phyloP scores from a whole-genome alignment of 108 stramenopile species.

The Nannochloropsis granulata region DNA sequence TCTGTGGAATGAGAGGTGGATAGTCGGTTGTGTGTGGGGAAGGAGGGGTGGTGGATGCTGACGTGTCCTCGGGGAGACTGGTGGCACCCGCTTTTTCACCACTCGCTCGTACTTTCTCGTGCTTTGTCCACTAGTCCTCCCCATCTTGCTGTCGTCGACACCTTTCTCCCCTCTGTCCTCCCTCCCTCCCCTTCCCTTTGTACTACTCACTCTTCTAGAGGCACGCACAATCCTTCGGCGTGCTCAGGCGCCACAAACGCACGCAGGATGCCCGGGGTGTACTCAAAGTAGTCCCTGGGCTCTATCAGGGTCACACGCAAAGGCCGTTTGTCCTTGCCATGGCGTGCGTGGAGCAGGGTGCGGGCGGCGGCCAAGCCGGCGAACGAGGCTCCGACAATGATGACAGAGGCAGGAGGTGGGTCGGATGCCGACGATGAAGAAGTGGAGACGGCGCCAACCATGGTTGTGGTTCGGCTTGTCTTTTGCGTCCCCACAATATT shows the following conservation, averaged over 20 bases:
- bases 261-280: not conserved
- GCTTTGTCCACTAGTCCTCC: no score
- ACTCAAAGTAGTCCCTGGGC: not conserved
- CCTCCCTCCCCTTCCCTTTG: not conserved
- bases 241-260: not conserved
- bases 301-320: not conserved
- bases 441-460: not conserved
- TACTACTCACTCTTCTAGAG: not conserved
- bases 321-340: not conserved
- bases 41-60: no score
- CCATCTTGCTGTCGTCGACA: no score
- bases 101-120: no score
- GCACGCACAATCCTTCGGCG: not conserved
- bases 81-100: no score
- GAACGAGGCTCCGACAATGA: not conserved
- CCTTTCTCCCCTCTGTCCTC: no score
- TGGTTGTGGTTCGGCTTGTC: not conserved
- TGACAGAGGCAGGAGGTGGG: not conserved
- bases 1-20: no score
- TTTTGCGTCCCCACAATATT: no score
- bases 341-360: not conserved
- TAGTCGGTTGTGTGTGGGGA: no score
- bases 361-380: not conserved
- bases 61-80: no score
- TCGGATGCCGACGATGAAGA: not conserved